Evolutionary conservation across 768 basidiomycete genomes (phyloP).

Genomic region (Pleurotus cornucopiae): DNA sequence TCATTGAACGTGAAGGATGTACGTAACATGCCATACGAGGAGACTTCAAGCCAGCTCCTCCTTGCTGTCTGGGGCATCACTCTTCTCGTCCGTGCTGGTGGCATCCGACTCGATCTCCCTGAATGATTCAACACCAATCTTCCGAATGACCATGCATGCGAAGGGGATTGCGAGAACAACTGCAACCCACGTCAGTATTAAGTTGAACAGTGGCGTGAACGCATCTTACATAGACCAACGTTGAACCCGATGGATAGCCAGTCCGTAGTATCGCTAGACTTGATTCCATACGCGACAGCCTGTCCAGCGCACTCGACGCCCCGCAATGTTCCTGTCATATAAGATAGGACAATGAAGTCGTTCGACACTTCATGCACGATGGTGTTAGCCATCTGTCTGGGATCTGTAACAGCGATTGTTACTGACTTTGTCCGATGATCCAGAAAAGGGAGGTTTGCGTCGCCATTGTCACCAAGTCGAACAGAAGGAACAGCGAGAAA

Average conservation of each 20-base stretch:
- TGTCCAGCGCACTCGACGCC: slow-evolving; percentile 29
- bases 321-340: slow-evolving; percentile 29
- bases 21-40: too few species aligned
- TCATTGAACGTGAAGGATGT: too few species aligned
- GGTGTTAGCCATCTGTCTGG: background rate
- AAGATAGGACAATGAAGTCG: slow-evolving; percentile 27
- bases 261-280: slow-evolving; percentile 26
- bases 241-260: slow-evolving; percentile 30
- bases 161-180: slow-evolving; percentile 27
- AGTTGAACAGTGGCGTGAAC: background rate
- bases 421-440: slow-evolving; percentile 27
- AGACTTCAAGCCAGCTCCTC: background rate
- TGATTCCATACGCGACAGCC: slow-evolving; percentile 29
- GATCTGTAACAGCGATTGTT: background rate
- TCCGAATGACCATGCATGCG: slow-evolving; percentile 24
- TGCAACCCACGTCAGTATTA: slow-evolving; percentile 6
- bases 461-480: slow-evolving; percentile 28
- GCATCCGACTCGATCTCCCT: too few species aligned
- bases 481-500: slow-evolving; percentile 25
- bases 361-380: slow-evolving; percentile 21
- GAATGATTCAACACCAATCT: slow-evolving; percentile 18
- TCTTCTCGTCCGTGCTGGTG: background rate
- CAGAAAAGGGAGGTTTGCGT: slow-evolving; percentile 28
- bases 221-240: slow-evolving; percentile 23
- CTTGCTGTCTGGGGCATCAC: background rate